Percentiles rank a stretch among this genome's conserved stretches.
These are phyloP conservation scores for Crithidia sp. DNA, from an alignment of 208 protist species.

Conservation along the genomic window DNA sequence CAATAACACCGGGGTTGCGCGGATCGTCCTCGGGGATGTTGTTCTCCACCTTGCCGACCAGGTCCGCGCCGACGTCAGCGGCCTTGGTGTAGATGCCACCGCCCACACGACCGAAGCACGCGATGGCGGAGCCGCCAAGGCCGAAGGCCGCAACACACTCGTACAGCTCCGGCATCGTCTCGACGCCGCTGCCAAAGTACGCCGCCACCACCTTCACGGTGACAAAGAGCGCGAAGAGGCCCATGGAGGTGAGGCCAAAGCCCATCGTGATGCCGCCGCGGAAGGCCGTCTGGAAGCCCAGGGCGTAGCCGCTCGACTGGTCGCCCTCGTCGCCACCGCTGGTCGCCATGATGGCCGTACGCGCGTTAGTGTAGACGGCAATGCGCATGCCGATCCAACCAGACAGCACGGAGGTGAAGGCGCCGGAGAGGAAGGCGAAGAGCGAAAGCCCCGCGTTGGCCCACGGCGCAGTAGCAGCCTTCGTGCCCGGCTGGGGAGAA, in stretches of 20 bases:
- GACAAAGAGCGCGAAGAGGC: slow-evolving; percentile 77
- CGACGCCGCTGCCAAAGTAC: slow-evolving; percentile 61
- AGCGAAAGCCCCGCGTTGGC: slow-evolving; percentile 65
- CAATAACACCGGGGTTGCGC: slow-evolving; percentile 96
- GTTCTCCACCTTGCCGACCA: slow-evolving; percentile 96
- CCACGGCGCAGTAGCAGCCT: slow-evolving; percentile 47
- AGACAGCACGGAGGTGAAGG: slow-evolving; percentile 76
- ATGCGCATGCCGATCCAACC: slow-evolving; percentile 93
- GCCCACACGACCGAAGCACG: slow-evolving; percentile 96
- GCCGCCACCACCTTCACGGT: slow-evolving; percentile 64
- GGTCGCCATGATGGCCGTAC: slow-evolving; percentile 85
- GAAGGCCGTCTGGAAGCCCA: slow-evolving; percentile 87
- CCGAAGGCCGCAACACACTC: slow-evolving; percentile 94
- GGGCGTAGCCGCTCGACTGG: slow-evolving; percentile 52
- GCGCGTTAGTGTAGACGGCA: slow-evolving; percentile 88
- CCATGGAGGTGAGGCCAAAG: slow-evolving; percentile 86
- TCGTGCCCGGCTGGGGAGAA: slow-evolving; percentile 40
- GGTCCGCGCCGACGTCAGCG: slow-evolving; percentile 95
- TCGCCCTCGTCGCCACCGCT: slow-evolving; percentile 58
- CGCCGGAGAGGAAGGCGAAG: slow-evolving; percentile 76
- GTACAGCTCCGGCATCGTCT: slow-evolving; percentile 62
- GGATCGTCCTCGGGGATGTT: slow-evolving; percentile 97
- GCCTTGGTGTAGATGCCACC: slow-evolving; percentile 97
- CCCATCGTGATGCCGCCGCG: slow-evolving; percentile 91
- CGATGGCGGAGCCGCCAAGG: slow-evolving; percentile 95